A percentile compares a stretch with the other conserved stretches of the same genome.
These are phyloP conservation scores for Blastomyces gilchristii DNA, from an alignment of 2,329 filamentous ascomycete genomes.

Conservation along the genomic window DNA sequence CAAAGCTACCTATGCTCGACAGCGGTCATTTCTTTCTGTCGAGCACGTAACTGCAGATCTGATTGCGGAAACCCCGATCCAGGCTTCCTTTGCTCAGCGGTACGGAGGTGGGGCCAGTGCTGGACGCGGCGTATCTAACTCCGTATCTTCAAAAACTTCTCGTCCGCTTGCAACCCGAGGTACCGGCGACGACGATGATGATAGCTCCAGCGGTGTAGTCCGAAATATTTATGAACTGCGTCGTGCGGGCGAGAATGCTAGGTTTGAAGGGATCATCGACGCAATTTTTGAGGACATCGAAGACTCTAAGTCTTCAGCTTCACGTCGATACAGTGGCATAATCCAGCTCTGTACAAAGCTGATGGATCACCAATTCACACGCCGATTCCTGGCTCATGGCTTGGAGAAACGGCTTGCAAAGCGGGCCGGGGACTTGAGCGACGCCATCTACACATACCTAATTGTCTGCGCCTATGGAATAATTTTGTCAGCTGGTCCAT, in stretches of 20 bases:
- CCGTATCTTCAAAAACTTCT: conserved; percentile 7
- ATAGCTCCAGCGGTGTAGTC: conserved; percentile 35
- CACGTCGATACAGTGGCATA: conserved; percentile 43
- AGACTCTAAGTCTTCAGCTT: conserved; percentile 35
- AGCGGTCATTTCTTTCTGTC: conserved; percentile 51
- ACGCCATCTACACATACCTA: conserved; percentile 34
- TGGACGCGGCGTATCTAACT: not conserved
- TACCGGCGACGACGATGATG: conserved; percentile 36
- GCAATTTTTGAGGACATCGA: conserved; percentile 51
- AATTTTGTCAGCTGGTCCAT: conserved; percentile 20
- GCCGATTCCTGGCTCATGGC: conserved; percentile 60
- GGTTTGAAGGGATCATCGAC: conserved; percentile 47
- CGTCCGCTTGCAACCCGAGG: conserved; percentile 18
- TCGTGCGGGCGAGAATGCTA: conserved; percentile 47
- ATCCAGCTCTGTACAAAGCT: conserved; percentile 48
- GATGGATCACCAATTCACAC: conserved; percentile 30
- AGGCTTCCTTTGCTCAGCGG: not conserved
- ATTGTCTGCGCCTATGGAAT: conserved; percentile 27
- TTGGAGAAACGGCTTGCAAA: conserved; percentile 59
- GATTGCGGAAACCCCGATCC: not conserved
- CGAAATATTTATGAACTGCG: conserved; percentile 54
- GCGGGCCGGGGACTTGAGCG: conserved; percentile 49
- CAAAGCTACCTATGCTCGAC: conserved; percentile 49
- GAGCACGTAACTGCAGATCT: conserved; percentile 20
- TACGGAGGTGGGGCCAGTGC: not conserved